Evolutionary conservation across 2,329 filamentous ascomycete species (phyloP).

Genomic region (Pestalotiopsis sp.): DNA sequence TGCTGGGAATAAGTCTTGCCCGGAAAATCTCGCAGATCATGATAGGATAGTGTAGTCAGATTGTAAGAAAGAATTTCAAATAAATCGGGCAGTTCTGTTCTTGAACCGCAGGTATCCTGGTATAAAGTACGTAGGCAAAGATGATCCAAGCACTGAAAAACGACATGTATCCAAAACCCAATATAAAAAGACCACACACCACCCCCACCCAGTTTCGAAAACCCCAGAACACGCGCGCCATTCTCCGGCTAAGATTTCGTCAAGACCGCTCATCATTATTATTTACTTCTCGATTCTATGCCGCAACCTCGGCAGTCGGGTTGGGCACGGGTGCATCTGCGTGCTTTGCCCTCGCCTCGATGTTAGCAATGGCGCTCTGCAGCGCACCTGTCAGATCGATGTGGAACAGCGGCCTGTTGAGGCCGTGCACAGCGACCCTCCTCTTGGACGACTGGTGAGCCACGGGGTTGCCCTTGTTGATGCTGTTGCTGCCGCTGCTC

Average conservation of each 20-base stretch:
- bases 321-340: slow-evolving; percentile 13
- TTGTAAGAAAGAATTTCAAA: background rate
- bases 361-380: slow-evolving; percentile 82
- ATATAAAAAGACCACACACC: background rate
- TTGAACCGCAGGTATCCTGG: background rate
- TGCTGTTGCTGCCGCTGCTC: slow-evolving; percentile 24
- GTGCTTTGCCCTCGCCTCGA: slow-evolving; percentile 54
- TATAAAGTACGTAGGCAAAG: background rate
- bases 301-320: background rate
- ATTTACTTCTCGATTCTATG: background rate
- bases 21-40: background rate
- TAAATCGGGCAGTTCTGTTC: background rate
- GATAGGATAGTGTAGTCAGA: background rate
- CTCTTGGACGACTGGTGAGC: slow-evolving; percentile 40
- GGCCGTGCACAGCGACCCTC: slow-evolving; percentile 74
- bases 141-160: background rate
- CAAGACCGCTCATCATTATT: background rate
- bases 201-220: background rate
- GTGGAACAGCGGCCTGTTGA: slow-evolving; percentile 91
- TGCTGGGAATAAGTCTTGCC: too few species aligned
- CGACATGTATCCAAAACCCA: background rate
- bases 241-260: background rate
- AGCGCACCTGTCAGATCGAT: slow-evolving; percentile 87
- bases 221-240: background rate
- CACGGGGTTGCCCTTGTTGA: slow-evolving; percentile 19